Evolutionary conservation across 768 basidiomycete species (phyloP).

Genomic region (Rubroboletus satanas): DNA sequence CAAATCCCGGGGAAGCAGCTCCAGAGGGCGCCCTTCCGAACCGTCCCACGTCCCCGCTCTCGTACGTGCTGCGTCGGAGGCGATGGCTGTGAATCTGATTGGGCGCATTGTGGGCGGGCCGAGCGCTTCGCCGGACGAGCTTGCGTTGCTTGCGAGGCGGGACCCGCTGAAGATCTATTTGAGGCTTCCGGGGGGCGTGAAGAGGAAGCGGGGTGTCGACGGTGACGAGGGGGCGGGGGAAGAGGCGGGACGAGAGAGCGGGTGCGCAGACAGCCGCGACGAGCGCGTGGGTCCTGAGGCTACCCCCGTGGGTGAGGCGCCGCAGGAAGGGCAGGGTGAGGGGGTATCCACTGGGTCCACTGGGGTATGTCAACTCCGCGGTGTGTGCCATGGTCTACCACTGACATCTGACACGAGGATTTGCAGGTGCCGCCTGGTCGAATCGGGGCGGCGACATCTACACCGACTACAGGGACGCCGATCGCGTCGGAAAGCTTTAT

Average conservation of each 20-base stretch:
- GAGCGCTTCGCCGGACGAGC: slow-evolving; percentile 15
- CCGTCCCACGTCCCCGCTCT: neutral
- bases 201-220: slow-evolving; percentile 12
- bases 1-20: neutral
- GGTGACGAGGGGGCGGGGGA: neutral
- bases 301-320: neutral
- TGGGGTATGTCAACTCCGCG: neutral
- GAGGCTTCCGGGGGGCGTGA: slow-evolving; percentile 7
- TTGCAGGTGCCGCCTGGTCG: neutral
- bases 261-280: neutral
- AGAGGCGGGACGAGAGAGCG: neutral
- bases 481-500: neutral
- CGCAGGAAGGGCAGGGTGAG: neutral
- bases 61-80: neutral
- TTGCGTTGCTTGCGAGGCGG: slow-evolving; percentile 15
- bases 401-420: slow-evolving; percentile 4
- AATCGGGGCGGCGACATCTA: neutral
- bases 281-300: no score
- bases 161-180: slow-evolving; percentile 7
- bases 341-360: neutral
- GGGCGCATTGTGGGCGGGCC: slow-evolving; percentile 15
- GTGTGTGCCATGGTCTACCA: neutral
- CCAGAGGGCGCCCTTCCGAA: neutral
- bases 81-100: neutral
- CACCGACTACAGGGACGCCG: neutral